Base-by-base conservation (phyloP, 2,329 filamentous ascomycete genomes). In the Aspergillus nomiae region DNA sequence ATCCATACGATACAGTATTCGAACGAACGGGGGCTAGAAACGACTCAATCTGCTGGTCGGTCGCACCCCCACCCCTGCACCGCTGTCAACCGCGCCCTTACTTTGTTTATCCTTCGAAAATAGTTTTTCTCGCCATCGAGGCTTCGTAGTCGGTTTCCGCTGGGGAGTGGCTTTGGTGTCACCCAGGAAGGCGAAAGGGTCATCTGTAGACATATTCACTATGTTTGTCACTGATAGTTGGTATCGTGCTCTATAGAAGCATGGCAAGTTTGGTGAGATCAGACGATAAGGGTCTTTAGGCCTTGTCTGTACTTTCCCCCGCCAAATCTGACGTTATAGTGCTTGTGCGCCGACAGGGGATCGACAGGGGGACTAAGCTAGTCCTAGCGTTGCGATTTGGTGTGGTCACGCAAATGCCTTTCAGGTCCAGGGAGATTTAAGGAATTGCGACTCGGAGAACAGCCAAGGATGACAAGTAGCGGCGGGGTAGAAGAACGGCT, bases 1-100 rank as follows among this genome's bases (percentile, higher is more conserved):
- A 66, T 56, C 59, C 65, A 46, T 70, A 67, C 19, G 67, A 67
- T 53, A 67, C 57, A 2, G 69, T 67, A 28, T 78, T 80, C 7
- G 83, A 78, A 58, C 82, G 83, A 53, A 82, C 83, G 58, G 84
- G 81, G 66, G 83, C 84, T 61, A 89, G 80, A 74, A 89, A 89
- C 71, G 85, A 86, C 74, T 82, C 81, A 61, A 89, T 81, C 66
- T 80, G 79, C 59, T 78, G 75, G 63, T 82, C 76, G 48, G 82
- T 74, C 60, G 77, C 76, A 56, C 68, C 70, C 56, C 71, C 69
- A 59, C 69, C 71, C 6, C 32, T 21, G 24, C 51, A 26, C 21
- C 7, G 12, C 24, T 11, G 10, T 14, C 45, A 14, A 48, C 6
- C 9, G 77, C 76, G 56, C 69, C 70, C 58, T 71, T 70, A 58